These are phyloP conservation scores for Pisolithus sp. DNA, from an alignment of 768 basidiomycete genomes.

Conservation along the genomic window DNA sequence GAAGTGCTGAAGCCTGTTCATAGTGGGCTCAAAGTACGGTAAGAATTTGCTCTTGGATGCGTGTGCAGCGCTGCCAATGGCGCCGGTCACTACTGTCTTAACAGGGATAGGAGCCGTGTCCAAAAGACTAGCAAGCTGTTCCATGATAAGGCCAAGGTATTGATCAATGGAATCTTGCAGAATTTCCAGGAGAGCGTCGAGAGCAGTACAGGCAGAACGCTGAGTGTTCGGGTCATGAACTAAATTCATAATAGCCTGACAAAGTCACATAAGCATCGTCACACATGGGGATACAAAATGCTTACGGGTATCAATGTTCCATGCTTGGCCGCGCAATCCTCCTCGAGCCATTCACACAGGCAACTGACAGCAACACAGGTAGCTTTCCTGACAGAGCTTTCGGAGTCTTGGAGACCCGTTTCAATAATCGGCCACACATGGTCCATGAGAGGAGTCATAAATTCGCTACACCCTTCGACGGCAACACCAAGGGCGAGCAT, in stretches of 20 bases:
- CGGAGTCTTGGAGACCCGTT: slow-evolving; percentile 75
- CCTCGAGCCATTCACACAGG: slow-evolving; percentile 95
- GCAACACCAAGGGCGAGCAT: slow-evolving; percentile 93
- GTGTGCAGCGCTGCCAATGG: slow-evolving; percentile 96
- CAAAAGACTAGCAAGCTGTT: slow-evolving; percentile 79
- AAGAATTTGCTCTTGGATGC: slow-evolving; percentile 87
- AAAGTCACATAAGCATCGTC: not conserved
- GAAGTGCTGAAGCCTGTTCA: slow-evolving; percentile 85
- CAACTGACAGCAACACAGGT: slow-evolving; percentile 95
- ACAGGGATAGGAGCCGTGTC: slow-evolving; percentile 81
- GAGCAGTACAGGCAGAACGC: slow-evolving; percentile 90
- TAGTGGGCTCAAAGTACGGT: slow-evolving; percentile 91
- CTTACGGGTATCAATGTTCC: slow-evolving; percentile 76
- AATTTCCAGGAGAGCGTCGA: slow-evolving; percentile 94
- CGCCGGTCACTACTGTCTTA: slow-evolving; percentile 93
- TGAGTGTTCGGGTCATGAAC: slow-evolving; percentile 85
- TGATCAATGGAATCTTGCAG: slow-evolving; percentile 84
- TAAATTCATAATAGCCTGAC: slow-evolving; percentile 81
- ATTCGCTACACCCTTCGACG: slow-evolving; percentile 97
- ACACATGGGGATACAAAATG: slow-evolving; percentile 2
- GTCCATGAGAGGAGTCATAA: slow-evolving; percentile 86
- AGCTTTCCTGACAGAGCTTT: slow-evolving; percentile 86
- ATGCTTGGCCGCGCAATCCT: slow-evolving; percentile 84
- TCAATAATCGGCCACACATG: slow-evolving; percentile 95
- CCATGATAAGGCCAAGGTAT: slow-evolving; percentile 93